These are phyloP conservation scores for Huntiella omanensis DNA, from an alignment of 2,329 filamentous ascomycete genomes.

Conservation along the genomic window DNA sequence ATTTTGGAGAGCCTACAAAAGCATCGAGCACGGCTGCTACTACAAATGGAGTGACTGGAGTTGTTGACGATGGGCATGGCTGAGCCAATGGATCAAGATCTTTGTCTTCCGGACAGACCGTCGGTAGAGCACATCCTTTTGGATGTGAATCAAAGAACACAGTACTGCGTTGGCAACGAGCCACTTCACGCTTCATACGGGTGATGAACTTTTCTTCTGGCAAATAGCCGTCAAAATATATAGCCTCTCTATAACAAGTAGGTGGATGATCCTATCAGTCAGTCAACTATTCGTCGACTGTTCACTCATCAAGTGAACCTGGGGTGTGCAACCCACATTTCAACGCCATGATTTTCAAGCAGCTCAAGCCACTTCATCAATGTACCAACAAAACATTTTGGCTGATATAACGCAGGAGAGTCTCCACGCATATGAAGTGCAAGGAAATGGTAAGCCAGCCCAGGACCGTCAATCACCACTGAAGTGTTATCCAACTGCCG, in stretches of 20 bases:
- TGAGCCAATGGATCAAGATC: constrained; percentile 14
- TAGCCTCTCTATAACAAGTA: constrained; percentile 31
- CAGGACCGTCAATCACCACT: constrained; percentile 57
- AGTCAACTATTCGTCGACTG: background rate
- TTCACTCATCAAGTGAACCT: background rate
- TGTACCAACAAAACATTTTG: constrained; percentile 32
- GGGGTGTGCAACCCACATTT: constrained; percentile 33
- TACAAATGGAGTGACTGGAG: constrained; percentile 32
- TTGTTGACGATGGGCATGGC: constrained; percentile 18
- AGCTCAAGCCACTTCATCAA: constrained; percentile 44
- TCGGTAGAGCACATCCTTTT: constrained; percentile 3
- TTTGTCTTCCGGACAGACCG: constrained; percentile 2
- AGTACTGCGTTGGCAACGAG: constrained; percentile 6
- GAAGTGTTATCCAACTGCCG: constrained; percentile 22
- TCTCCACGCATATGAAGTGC: background rate
- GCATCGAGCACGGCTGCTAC: constrained; percentile 61
- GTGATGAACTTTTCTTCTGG: constrained; percentile 45
- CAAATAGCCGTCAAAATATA: constrained; percentile 76
- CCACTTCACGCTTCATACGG: constrained; percentile 32
- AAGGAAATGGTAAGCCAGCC: constrained; percentile 43
- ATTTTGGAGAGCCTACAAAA: constrained; percentile 28
- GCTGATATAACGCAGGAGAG: constrained; percentile 26
- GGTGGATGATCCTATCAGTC: background rate
- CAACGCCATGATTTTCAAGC: constrained; percentile 34
- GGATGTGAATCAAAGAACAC: constrained; percentile 15